Base-by-base conservation (phyloP, 352 stramenopile genomes). In the Globisporangium splendens region DNA sequence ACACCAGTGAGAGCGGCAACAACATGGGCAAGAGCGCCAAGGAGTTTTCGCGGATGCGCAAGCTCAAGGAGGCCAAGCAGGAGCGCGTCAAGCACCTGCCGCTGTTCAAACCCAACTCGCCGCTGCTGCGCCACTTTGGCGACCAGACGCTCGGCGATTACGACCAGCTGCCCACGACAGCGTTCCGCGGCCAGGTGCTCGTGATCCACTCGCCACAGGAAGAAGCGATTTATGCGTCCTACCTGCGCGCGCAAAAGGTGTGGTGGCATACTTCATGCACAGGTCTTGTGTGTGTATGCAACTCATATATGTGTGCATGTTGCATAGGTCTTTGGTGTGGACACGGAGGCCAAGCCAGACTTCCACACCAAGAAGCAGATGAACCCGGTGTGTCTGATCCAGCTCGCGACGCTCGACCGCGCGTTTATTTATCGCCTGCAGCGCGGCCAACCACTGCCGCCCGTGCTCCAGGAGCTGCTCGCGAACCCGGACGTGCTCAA, bases 361-460 rank as follows among this genome's bases (percentile, higher is more conserved):
- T 87, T 91, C 46, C 66, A 79, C 52, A 76, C 74, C 21, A 72
- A 74, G 38, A 73, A 80, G 52, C 66, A 67, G 28, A 56, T 62
- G 42, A 91, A 89, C 58, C 85, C 85, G 17, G 82, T 93, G 49
- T 89, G 79, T 33, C 69, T 95, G 10, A 79, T 95, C 55, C 85
- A 93, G 62, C 56, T 95, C 46, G 80, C 83, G 50, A 92, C 80
- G 39, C 69, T 93, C 46, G 85, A 93, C 3, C 66, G 70, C 10
- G 80, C 83, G 18, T 89, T 91, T 46, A 53, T 95, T 12, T 95
- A 93, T 51, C 68, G 85, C 5, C 62, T 95, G 49, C 63, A 76
- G 49, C 79, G 77, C 5, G 73, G 72, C 0, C 64, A 80, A 11
- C 60, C 72, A 49, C 63, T 89, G 33, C 79, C 83, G 21, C 77